Base-by-base conservation (phyloP, 225 moss, liverwort and hornwort species). In the Antitrichia curtipendula region DNA sequence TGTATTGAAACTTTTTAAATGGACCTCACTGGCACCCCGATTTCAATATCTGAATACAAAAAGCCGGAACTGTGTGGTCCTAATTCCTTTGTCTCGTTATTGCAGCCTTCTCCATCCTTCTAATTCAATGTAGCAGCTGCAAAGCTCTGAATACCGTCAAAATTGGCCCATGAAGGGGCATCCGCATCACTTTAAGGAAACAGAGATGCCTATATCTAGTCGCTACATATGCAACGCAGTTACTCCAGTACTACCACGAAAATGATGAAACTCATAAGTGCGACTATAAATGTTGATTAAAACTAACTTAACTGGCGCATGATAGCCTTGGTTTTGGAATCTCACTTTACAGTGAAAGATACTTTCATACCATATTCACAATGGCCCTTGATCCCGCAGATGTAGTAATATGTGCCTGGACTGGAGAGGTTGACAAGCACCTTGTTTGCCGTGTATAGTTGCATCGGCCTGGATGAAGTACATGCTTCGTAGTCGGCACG, bases 301-400 rank as follows among this genome's bases (percentile, higher is more conserved):
- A 27, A 27, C 65, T 32, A 63, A 21, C 24, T 32, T 16, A 65
- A 49, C 49, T 65, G 65, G 65, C 11, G 23, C 60, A 60, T 62
- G 80, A 41, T 53, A 45, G 18, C 36, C 53, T 38, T 40, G 58
- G 24, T 56, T 29, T 27, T 29, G 88, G 61, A 86, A 17, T 32
- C 40, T 87, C 74, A 86, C 14, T 49, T 82, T 1, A 84, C 88
- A 29, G 64, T 84, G 54, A 92, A 41, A 29, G 85, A 88, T 52
- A 91, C 66, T 82, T 91, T 86, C 92, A 93, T 93, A 76, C 91
- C 92, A 28, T 87, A 83, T 43, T 86, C 80, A 58, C 91, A 92
- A 27, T 92, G 91, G 70, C 89, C 88, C 76, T 60, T 83, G 85
- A 92, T 82, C 29, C 89, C 88, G 63, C 88, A 92, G 41, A 91